Evolutionary conservation across 129 eudicot species (phyloP), one percentile per base, ranked within the genome.

Genomic region (Smallanthus sonchifolius): DNA sequence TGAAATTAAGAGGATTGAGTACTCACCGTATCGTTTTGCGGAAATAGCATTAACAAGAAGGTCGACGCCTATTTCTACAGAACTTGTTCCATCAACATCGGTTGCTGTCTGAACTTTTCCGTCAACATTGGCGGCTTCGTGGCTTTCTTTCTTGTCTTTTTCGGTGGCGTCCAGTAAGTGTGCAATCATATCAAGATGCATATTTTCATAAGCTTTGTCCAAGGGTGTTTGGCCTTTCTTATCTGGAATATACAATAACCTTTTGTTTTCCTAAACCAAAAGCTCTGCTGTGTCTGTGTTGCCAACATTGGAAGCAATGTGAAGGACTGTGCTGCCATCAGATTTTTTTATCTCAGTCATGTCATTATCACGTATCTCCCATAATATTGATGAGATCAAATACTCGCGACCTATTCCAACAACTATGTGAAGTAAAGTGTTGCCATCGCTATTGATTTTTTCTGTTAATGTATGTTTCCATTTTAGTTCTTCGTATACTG

Each of bases 271-370:
- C 2, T 42, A 13, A 60, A 74, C 37, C 70, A 74, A 74, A 7
- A 75, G 43, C 3, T 51, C 55, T 2, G 52, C 55, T 14, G 72
- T 73, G 19, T 51, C 0, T 24, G 1, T 20, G 65, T 75, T 64
- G 8, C 79, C 79, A 63, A 47, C 71, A 16, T 48, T 63, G 4
- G 72, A 71, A 1, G 72, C 79, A 64, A 74, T 47, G 63, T 74
- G 79, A 2, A 74, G 71, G 2, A 69, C 52, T 17, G 79, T 74
- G 64, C 79, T 37, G 38, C 51, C 79, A 62, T 74, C 72, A 1
- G 15, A 30, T 10, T 36, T 35, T 74, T 52, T 17, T 7, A 35
- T 35, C 15, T 0, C 30, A 17, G 51, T 43, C 52, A 16, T 1
- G 0, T 34, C 17, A 1, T 14, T 14, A n/a, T 34, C 78, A 2